These are phyloP conservation scores for Paracoccidioides brasiliensis DNA, from an alignment of 2,329 filamentous ascomycete genomes.

Conservation along the genomic window DNA sequence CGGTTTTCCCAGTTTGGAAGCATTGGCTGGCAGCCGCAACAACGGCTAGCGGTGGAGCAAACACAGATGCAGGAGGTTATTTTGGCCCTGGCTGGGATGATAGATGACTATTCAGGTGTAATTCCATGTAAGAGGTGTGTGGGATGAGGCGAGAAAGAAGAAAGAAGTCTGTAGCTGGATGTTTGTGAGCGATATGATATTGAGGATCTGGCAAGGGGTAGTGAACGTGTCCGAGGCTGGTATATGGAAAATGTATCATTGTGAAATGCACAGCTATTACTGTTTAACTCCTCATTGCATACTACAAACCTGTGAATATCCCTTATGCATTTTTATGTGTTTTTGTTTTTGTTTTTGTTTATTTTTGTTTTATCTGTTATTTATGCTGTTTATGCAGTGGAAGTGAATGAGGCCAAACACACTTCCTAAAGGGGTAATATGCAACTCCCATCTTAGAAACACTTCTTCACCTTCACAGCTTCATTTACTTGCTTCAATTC, in stretches of 20 bases:
- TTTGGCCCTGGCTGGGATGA: conserved; percentile 16
- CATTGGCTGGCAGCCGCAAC: conserved; percentile 40
- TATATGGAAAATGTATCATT: not conserved
- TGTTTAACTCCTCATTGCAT: not conserved
- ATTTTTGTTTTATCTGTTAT: too few species aligned
- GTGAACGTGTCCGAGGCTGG: conserved; percentile 11
- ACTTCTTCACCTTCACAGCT: not conserved
- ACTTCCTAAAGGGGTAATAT: not conserved
- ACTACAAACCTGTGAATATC: not conserved
- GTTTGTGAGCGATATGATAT: conserved; percentile 16
- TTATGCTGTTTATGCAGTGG: not conserved
- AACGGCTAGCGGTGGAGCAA: conserved; percentile 13
- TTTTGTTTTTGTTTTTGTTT: too few species aligned
- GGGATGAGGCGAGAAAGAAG: conserved; percentile 13
- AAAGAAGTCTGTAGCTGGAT: conserved; percentile 20
- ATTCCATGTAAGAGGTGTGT: conserved; percentile 18
- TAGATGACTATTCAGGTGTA: conserved; percentile 16
- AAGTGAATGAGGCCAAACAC: not conserved
- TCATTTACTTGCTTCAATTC: not conserved
- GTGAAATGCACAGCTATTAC: not conserved
- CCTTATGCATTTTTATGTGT: not conserved
- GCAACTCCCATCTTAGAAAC: not conserved
- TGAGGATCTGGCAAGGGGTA: conserved; percentile 41
- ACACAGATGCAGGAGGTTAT: conserved; percentile 11
- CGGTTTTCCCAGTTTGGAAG: conserved; percentile 44